Base-by-base conservation (phyloP, 345 rosid species). In the Linum trigynum region DNA sequence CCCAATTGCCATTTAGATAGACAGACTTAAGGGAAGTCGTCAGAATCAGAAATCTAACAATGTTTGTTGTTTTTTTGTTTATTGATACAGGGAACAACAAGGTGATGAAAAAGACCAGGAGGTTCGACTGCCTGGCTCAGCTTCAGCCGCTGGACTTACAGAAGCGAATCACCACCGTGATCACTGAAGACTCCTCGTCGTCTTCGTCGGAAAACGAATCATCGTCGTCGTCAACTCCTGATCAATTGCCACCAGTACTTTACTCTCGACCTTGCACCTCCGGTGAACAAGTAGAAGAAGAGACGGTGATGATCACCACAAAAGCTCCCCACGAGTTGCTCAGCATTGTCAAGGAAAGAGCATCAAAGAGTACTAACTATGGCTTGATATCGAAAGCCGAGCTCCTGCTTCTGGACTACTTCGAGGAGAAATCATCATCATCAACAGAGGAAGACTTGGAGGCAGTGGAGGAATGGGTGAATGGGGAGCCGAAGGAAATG, bases 121-220 rank as follows among this genome's bases (percentile, higher is more conserved):
- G 83, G 37, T 66, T 81, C 15, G 78, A 77, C 69, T 67, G 65
- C 23, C 77, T 81, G 12, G 74, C 82, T 67, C 77, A 59, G 4
- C 45, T 92, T 65, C 77, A 81, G 55, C 94, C 97, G 5, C 39
- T 84, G 53, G 81, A 88, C 57, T 62, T 92, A 71, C 91, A 85
- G 67, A 82, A 77, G 68, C 82, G 84, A 66, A 80, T 89, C 17
- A 77, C 77, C 32, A 23, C 32, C 32, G 32, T 23, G 7, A 39
- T 53, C 5, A 67, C 71, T 39, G 75, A 77, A 55, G 53, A 48
- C 9, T 48, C 53, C 9, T 45, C 51, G 12, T 45, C 51, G 51
- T 48, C 15, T 3, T 59, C 48, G 8, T 58, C 60, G 4, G 73
- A 84, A 3, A 65, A 84, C 57, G 71, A 72, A 43, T 15, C 65